Percentiles rank a stretch among this genome's conserved stretches.
Evolutionary conservation across 495 filamentous ascomycete species (phyloP).

Genomic region (Peziza echinospora): DNA sequence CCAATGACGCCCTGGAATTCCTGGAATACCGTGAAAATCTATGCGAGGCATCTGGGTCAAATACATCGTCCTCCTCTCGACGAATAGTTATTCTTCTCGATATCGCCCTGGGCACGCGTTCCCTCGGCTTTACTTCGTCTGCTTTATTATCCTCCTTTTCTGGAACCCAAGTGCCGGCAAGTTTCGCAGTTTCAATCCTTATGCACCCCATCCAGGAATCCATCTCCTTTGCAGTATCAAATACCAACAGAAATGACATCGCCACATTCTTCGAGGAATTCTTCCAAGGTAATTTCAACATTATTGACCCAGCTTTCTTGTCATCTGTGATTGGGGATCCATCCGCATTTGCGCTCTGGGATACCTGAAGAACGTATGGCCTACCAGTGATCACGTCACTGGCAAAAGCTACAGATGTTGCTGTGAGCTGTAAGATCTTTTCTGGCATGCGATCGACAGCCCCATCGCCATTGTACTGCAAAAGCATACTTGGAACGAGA

Average conservation of each 20-base stretch:
- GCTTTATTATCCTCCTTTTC: too few relatives aligned
- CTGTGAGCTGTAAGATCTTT: slow-evolving; percentile 61
- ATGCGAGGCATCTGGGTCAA: slow-evolving; percentile 16
- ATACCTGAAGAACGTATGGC: slow-evolving; percentile 82
- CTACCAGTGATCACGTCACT: slow-evolving; percentile 81
- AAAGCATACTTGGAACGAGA: slow-evolving; percentile 58
- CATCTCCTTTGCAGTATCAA: slow-evolving; percentile 66
- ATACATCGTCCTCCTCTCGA: slow-evolving; percentile 6
- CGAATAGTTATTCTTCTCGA: slow-evolving; percentile 12
- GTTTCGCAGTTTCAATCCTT: slow-evolving; percentile 23
- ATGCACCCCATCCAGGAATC: slow-evolving; percentile 49
- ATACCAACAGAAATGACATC: slow-evolving; percentile 54
- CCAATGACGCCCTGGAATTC: slow-evolving; percentile 13
- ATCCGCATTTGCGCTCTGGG: slow-evolving; percentile 47
- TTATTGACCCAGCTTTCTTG: slow-evolving; percentile 32
- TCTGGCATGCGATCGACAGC: slow-evolving; percentile 65
- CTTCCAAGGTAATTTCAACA: slow-evolving; percentile 49
- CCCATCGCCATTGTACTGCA: slow-evolving; percentile 74
- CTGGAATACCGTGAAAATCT: slow-evolving; percentile 12
- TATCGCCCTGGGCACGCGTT: slow-evolving; percentile 4
- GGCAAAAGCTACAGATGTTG: slow-evolving; percentile 77
- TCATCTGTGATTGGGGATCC: slow-evolving; percentile 28
- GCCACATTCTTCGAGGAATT: slow-evolving; percentile 38
- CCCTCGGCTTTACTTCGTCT: slow-evolving; percentile 11
- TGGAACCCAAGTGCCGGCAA: slow-evolving; percentile 20